A percentile compares a stretch with the other conserved stretches of the same genome.
These are phyloP conservation scores for Tricholoma matsutake DNA, from an alignment of 768 basidiomycete genomes.

Conservation along the genomic window DNA sequence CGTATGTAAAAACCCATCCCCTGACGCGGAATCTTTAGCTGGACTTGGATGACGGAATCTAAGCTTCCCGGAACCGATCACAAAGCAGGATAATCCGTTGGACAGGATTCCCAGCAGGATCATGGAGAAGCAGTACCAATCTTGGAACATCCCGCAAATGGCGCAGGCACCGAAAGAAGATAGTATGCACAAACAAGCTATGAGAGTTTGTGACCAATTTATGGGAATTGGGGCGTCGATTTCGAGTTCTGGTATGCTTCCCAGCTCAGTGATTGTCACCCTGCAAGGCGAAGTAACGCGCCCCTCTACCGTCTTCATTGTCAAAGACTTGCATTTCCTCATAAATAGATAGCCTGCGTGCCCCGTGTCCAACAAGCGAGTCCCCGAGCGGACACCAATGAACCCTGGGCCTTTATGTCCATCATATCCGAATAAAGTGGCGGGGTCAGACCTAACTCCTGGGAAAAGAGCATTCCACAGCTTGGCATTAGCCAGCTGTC, in stretches of 20 bases:
- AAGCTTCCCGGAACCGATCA: background rate
- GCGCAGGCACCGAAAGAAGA: background rate
- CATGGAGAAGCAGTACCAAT: slow-evolving; percentile 30
- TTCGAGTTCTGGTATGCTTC: background rate
- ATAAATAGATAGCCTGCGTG: slow-evolving; percentile 25
- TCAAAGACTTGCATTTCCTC: slow-evolving; percentile 16
- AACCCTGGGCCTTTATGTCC: slow-evolving; percentile 25
- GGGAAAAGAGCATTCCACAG: slow-evolving; percentile 34
- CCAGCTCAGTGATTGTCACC: background rate
- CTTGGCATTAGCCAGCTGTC: slow-evolving; percentile 25
- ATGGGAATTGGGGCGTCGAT: background rate
- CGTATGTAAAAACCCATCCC: slow-evolving; percentile 21
- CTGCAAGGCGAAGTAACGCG: background rate
- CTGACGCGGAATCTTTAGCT: slow-evolving; percentile 5
- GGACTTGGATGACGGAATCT: background rate
- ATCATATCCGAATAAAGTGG: slow-evolving; percentile 22
- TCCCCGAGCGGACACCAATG: slow-evolving; percentile 22
- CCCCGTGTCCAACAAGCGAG: slow-evolving; percentile 22
- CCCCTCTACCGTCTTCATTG: slow-evolving; percentile 1
- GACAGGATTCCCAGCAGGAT: slow-evolving; percentile 31
- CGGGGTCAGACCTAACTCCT: slow-evolving; percentile 30
- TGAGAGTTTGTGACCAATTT: background rate
- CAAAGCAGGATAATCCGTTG: slow-evolving; percentile 25
- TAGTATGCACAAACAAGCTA: background rate
- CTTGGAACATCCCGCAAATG: slow-evolving; percentile 20